These are phyloP conservation scores for Hypholoma fasciculare DNA, from an alignment of 768 basidiomycete genomes.

Conservation along the genomic window DNA sequence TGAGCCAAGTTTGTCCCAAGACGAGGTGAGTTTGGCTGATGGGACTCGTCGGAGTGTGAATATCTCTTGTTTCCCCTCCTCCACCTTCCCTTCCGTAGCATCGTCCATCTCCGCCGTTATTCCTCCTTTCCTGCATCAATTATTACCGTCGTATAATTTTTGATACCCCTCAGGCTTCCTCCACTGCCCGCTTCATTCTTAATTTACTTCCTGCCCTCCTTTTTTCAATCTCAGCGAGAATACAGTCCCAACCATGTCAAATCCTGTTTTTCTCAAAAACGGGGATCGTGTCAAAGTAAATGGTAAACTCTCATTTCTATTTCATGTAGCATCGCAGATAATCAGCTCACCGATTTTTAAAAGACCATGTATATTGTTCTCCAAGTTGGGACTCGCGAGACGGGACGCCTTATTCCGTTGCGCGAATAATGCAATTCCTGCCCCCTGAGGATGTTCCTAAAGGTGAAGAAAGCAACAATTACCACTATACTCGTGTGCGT, in stretches of 20 bases:
- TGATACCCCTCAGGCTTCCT: constrained; percentile 14
- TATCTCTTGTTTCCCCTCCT: constrained; percentile 39
- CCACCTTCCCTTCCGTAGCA: constrained; percentile 35
- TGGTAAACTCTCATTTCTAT: constrained; percentile 51
- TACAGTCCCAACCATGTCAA: constrained; percentile 31
- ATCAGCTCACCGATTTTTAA: constrained; percentile 35
- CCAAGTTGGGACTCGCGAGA: constrained; percentile 91
- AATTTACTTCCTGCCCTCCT: constrained; percentile 31
- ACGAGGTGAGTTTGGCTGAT: constrained; percentile 19
- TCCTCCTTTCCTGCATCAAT: constrained; percentile 18
- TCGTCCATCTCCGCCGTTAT: constrained; percentile 20
- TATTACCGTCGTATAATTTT: constrained; percentile 22
- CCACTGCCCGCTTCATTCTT: constrained; percentile 11
- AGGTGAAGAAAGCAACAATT: constrained; percentile 65
- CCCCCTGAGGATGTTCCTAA: constrained; percentile 74
- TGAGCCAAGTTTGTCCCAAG: constrained; percentile 12
- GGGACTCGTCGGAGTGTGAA: constrained; percentile 44
- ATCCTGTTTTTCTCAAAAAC: constrained; percentile 71
- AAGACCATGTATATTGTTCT: constrained; percentile 97
- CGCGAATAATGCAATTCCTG: constrained; percentile 95
- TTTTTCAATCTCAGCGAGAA: constrained; percentile 30
- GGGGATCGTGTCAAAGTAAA: constrained; percentile 86
- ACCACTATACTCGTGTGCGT: constrained; percentile 79
- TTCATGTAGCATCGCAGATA: constrained; percentile 10
- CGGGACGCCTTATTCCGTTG: constrained; percentile 93